Evolutionary conservation across 306 rosid genomes (phyloP), one percentile per base, ranked within the genome.

Genomic region (Trichosanthes truncata): DNA sequence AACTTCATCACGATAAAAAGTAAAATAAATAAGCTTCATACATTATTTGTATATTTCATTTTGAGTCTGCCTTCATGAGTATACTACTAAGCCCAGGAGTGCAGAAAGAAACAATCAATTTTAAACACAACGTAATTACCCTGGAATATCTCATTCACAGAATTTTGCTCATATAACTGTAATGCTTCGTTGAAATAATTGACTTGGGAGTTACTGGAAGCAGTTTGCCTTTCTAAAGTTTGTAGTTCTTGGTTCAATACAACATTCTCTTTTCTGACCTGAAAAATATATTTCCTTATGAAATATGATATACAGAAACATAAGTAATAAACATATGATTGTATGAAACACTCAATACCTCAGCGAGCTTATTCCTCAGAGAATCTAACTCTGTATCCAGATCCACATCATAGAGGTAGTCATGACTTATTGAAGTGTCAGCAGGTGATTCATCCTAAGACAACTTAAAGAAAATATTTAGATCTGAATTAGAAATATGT

Each of bases 251-350:
- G 86, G 84, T 86, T 87, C 81, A 91, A 85, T 69, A 72, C 81
- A 71, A 85, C 88, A 85, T 92, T 87, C 82, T 90, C 96, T 84
- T 87, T 82, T 41, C 87, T 88, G 36, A 86, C 92, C 99, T 95
- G 85, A 29, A 82, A 53, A 67, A 36, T 35, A 78, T 15, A 77
- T 35, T 69, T 81, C 41, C 79, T 60, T 62, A 68, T 36, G 18
- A 63, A 78, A 77, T 9, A 49, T 25, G 9, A 8, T 11, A 48
- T 53, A 56, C 62, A 78, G 48, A 25, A 25, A 56, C 40, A 68
- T 21, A 5, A 14, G 80, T 7, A 75, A 18, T 66, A 75, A 51
- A 23, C 33, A 41, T 57, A 49, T 1, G 33, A 29, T 29, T 29
- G 1, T 29, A 29, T 29, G 12, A 56, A 53, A 79, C 46, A 55